Percentiles rank a stretch among this genome's conserved stretches.
These are phyloP conservation scores for Anethum foeniculum DNA, from an alignment of 140 eudicot species.

Conservation along the genomic window DNA sequence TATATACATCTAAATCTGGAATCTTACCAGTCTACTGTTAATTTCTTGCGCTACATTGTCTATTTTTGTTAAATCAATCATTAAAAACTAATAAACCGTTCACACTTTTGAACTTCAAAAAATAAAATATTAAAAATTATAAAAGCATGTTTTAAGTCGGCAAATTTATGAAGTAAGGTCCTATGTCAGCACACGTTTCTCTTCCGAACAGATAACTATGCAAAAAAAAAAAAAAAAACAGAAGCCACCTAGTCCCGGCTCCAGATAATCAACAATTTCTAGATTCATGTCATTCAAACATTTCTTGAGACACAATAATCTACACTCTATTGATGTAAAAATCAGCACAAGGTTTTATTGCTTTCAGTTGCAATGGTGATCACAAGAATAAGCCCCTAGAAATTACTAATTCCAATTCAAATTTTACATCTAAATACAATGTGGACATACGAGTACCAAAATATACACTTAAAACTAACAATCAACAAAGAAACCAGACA, in stretches of 20 bases:
- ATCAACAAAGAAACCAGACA: background rate
- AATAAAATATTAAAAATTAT: too few species aligned
- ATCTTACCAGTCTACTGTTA: background rate
- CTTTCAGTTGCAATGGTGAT: too few species aligned
- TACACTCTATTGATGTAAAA: background rate
- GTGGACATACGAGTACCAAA: background rate
- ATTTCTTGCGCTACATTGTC: background rate
- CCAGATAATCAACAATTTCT: background rate
- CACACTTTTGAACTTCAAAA: too few species aligned
- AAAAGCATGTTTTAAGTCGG: background rate
- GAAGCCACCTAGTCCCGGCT: background rate
- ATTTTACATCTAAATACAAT: background rate
- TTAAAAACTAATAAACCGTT: background rate
- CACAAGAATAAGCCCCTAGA: too few species aligned
- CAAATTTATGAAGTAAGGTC: background rate
- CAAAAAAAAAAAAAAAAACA: background rate
- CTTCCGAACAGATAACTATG: background rate
- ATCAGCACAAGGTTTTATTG: background rate
- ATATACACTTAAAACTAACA: background rate
- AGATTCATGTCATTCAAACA: background rate
- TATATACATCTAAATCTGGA: background rate
- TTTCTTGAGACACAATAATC: background rate
- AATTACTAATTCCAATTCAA: background rate
- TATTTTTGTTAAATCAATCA: background rate
- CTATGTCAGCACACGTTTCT: background rate